phyloP scores from a whole-genome alignment of 768 basidiomycete species.

The Hericium alpestre region DNA sequence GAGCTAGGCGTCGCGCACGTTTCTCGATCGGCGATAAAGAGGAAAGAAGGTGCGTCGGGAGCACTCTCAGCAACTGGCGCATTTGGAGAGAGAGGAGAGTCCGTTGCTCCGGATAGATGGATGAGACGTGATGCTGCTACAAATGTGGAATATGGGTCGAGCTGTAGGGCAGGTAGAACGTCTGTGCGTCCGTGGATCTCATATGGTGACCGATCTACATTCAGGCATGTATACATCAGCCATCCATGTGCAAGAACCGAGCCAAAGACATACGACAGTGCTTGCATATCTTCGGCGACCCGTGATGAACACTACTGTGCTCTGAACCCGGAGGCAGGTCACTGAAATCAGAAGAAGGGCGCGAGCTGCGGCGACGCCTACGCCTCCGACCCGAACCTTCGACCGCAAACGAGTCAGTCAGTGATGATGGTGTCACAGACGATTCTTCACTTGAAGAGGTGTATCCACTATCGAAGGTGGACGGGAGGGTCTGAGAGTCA shows the following conservation, averaged over 20 bases:
- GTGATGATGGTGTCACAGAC: conserved; percentile 6
- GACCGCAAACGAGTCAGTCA: conserved; percentile 2
- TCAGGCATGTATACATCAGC: no score
- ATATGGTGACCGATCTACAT: conserved; percentile 7
- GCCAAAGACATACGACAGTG: background rate
- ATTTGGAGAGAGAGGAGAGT: conserved; percentile 2
- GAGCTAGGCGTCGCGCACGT: conserved; percentile 10
- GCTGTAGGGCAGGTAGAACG: conserved; percentile 13
- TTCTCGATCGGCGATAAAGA: conserved; percentile 3
- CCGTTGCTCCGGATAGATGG: conserved; percentile 7
- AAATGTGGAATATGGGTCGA: conserved; percentile 13
- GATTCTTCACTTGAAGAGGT: conserved; percentile 10
- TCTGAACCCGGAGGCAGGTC: background rate
- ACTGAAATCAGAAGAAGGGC: background rate
- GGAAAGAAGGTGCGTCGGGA: conserved; percentile 10
- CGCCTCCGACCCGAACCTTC: background rate
- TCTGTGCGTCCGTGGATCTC: conserved; percentile 13
- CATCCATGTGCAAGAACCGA: background rate
- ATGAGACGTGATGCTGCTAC: conserved; percentile 12
- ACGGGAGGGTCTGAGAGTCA: background rate
- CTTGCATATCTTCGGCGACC: conserved; percentile 2
- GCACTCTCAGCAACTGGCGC: background rate
- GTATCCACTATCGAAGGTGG: background rate
- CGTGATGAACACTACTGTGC: conserved; percentile 1
- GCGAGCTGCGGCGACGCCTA: background rate